These are phyloP conservation scores for Erythrophleum fordii DNA, from an alignment of 306 rosid species.

Conservation along the genomic window DNA sequence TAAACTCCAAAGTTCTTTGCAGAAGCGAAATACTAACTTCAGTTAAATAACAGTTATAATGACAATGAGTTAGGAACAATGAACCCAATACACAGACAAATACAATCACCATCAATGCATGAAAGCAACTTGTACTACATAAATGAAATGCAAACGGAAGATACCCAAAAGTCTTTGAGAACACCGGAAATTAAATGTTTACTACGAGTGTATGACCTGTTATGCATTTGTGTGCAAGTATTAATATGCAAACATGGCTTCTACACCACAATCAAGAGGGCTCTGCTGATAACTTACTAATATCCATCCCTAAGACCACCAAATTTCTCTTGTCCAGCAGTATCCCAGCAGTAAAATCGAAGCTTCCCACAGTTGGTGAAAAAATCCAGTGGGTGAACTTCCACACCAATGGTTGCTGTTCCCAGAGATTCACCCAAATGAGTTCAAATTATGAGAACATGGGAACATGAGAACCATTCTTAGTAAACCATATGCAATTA, in stretches of 20 bases:
- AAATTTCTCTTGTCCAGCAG: constrained; percentile 58
- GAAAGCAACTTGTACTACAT: background rate
- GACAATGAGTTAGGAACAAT: no score
- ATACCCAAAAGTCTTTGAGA: background rate
- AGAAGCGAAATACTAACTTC: background rate
- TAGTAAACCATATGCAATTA: no score
- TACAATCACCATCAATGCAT: background rate
- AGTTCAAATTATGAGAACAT: background rate
- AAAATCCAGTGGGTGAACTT: constrained; percentile 63
- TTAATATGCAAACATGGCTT: background rate
- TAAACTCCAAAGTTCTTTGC: background rate
- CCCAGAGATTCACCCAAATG: background rate
- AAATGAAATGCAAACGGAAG: background rate
- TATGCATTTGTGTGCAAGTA: background rate
- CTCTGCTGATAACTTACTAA: constrained; percentile 37
- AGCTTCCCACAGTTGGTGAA: constrained; percentile 63
- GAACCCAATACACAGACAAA: background rate
- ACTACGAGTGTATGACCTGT: background rate
- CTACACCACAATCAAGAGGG: background rate
- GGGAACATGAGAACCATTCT: background rate
- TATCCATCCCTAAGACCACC: constrained; percentile 63
- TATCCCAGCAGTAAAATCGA: constrained; percentile 65
- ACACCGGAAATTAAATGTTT: background rate
- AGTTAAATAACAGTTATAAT: background rate
- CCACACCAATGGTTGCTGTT: constrained; percentile 64